Evolutionary conservation across 1,139 yeast species (phyloP).

Genomic region (Candida sp.): DNA sequence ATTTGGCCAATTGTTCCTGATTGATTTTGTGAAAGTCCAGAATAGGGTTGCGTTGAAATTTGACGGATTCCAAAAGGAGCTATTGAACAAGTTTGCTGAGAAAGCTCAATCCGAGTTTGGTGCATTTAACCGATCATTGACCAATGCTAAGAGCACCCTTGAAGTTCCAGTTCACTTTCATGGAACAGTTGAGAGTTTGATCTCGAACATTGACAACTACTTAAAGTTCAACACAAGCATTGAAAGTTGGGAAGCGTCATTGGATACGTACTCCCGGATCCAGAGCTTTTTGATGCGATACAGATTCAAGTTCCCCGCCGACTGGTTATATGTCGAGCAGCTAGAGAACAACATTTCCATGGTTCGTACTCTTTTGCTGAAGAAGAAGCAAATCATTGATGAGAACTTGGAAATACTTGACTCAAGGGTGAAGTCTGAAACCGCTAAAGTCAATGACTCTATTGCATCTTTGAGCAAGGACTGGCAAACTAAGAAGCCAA

Average conservation of each 20-base stretch:
- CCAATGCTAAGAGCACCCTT: constrained; percentile 18
- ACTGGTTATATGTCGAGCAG: constrained; percentile 72
- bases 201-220: constrained; percentile 20
- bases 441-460: constrained; percentile 39
- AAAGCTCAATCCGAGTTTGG: constrained; percentile 24
- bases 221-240: constrained; percentile 18
- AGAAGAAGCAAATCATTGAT: constrained; percentile 42
- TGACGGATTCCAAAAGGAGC: constrained; percentile 59
- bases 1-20: constrained; percentile 45
- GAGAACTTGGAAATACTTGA: constrained; percentile 46
- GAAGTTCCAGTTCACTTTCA: constrained; percentile 24
- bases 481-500: constrained; percentile 42
- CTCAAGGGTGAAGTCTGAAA: constrained; percentile 46
- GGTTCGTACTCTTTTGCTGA: constrained; percentile 44
- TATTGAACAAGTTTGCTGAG: constrained; percentile 48
- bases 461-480: constrained; percentile 26
- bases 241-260: constrained; percentile 28
- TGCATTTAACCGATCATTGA: constrained; percentile 19
- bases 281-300: constrained; percentile 50
- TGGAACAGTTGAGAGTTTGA: constrained; percentile 17
- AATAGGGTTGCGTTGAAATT: constrained; percentile 57
- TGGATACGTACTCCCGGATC: constrained; percentile 35
- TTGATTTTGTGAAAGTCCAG: constrained; percentile 58
- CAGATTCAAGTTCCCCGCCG: constrained; percentile 51
- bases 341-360: constrained; percentile 54